Evolutionary conservation across 768 basidiomycete genomes (phyloP).

Genomic region (Boletus pseudopeckii): DNA sequence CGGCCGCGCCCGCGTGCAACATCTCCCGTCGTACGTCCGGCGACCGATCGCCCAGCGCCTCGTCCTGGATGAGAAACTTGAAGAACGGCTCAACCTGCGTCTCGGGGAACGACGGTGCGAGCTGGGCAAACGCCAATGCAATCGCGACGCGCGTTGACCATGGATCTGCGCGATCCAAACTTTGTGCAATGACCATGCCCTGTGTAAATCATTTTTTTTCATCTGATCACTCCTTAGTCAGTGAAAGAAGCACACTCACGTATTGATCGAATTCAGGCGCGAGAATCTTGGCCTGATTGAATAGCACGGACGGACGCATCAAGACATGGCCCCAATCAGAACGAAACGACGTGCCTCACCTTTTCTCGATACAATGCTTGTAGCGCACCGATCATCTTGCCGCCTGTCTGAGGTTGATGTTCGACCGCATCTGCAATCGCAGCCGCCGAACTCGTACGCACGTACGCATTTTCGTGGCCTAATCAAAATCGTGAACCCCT

Average conservation of each 20-base stretch:
- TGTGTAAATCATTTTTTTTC: slow-evolving; percentile 24
- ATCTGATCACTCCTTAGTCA: not conserved
- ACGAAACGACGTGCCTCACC: slow-evolving; percentile 33
- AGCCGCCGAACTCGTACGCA: slow-evolving; percentile 64
- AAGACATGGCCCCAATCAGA: not conserved
- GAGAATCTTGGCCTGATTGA: slow-evolving; percentile 68
- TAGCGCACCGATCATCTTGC: slow-evolving; percentile 48
- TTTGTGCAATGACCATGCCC: slow-evolving; percentile 92
- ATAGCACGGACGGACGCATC: not conserved
- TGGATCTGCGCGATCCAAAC: slow-evolving; percentile 83
- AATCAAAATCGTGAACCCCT: not conserved
- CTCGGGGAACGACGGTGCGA: slow-evolving; percentile 64
- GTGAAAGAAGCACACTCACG: slow-evolving; percentile 43
- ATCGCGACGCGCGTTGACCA: slow-evolving; percentile 81
- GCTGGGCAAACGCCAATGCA: slow-evolving; percentile 59
- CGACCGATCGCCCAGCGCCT: slow-evolving; percentile 83
- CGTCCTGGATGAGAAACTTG: slow-evolving; percentile 78
- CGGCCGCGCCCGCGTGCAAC: slow-evolving; percentile 76
- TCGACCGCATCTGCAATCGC: slow-evolving; percentile 77
- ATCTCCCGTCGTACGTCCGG: slow-evolving; percentile 81
- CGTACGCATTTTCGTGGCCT: slow-evolving; percentile 82
- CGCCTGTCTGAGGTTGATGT: slow-evolving; percentile 60
- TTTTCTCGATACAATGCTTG: slow-evolving; percentile 81
- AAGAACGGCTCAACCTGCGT: slow-evolving; percentile 70
- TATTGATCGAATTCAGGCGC: slow-evolving; percentile 93